Conservation (phyloP, 1,284 basidiomycete species). For the Cryptococcus depauperatus region DNA sequence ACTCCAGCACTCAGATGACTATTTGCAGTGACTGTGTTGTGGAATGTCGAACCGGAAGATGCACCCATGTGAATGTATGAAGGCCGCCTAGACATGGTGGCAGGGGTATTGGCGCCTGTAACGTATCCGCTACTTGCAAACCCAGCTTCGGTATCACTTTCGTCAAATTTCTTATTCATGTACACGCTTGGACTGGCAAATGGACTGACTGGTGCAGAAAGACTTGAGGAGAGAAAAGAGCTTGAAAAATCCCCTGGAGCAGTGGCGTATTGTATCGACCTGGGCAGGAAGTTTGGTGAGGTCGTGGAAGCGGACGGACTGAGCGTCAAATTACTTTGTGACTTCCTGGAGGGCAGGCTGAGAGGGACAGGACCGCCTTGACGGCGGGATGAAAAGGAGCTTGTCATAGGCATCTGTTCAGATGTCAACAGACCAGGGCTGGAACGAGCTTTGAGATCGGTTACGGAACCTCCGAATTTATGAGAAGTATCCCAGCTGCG, state of each 20-base stretch:
- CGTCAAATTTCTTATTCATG: not conserved
- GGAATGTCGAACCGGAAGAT: too few relatives aligned
- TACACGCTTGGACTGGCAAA: slow-evolving; percentile 17
- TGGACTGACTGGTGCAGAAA: slow-evolving; percentile 25
- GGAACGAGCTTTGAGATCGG: slow-evolving; percentile 16
- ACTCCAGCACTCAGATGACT: too few relatives aligned
- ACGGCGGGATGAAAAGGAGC: slow-evolving; percentile 9
- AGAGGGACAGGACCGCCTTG: slow-evolving; percentile 30
- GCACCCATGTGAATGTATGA: slow-evolving; percentile 31
- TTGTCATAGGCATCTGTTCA: slow-evolving; percentile 9
- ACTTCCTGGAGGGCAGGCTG: slow-evolving; percentile 33
- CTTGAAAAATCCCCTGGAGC: slow-evolving; percentile 3
- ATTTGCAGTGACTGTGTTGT: too few relatives aligned
- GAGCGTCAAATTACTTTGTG: slow-evolving; percentile 8
- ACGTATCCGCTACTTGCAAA: not conserved
- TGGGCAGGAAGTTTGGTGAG: slow-evolving; percentile 3
- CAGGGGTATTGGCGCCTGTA: slow-evolving; percentile 11
- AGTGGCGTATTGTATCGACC: slow-evolving; percentile 3
- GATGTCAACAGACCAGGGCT: slow-evolving; percentile 12
- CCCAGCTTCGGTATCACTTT: slow-evolving; percentile 4
- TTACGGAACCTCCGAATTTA: slow-evolving; percentile 2
- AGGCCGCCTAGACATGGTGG: slow-evolving; percentile 30
- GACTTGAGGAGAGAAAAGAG: slow-evolving; percentile 1
- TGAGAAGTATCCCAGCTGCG: slow-evolving; percentile 15
- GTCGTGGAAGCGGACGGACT: slow-evolving; percentile 1